Base-by-base conservation (phyloP, 345 rosid genomes). In the Aegle marmelos region DNA sequence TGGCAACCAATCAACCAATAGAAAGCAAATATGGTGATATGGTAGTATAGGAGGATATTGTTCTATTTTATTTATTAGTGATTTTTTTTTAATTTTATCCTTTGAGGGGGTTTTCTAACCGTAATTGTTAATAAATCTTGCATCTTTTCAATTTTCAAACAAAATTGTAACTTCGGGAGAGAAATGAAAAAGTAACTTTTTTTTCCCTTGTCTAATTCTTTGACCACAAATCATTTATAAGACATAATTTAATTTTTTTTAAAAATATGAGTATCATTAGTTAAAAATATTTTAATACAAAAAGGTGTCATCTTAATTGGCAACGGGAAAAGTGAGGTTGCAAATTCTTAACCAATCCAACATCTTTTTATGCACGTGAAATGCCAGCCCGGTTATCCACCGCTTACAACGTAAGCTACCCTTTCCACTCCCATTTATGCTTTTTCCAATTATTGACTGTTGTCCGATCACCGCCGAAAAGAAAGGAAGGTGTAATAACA, bases 331-430 rank as follows among this genome's bases (percentile, higher is more conserved):
- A 13, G 50, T 13, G 50, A 11, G 50, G 50, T 45, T 11, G 1
- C 7, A 13, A 0, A 27, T 16, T 28, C 28, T 24, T 24, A 10
- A 14, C 8, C 9, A 31, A 30, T 50, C 48, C 11, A 41, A 41
- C 11, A 54, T 71, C 45, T 53, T 54, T 25, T 9, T 56, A 74
- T 41, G 36, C 77, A 60, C 77, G 68, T 74, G 77, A 74, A 37
- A 39, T 27, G 77, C 54, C 68, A 61, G 57, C 54, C 36, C 6
- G 21, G 36, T 2, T 2, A 19, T 48, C 61, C 48, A 30, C 70
- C 22, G 70, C 60, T 75, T 75, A 6, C 61, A 75, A 50, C 7
- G 7, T n/a, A 75, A 50, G 71, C 78, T 75, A 75, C 71, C 19
- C 4, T 48, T 63, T 75, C 70, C 78, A 75, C 60, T 45, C 59